These are phyloP conservation scores for Physcomitrium patens DNA, from an alignment of 225 moss, liverwort and hornwort species.

Conservation along the genomic window DNA sequence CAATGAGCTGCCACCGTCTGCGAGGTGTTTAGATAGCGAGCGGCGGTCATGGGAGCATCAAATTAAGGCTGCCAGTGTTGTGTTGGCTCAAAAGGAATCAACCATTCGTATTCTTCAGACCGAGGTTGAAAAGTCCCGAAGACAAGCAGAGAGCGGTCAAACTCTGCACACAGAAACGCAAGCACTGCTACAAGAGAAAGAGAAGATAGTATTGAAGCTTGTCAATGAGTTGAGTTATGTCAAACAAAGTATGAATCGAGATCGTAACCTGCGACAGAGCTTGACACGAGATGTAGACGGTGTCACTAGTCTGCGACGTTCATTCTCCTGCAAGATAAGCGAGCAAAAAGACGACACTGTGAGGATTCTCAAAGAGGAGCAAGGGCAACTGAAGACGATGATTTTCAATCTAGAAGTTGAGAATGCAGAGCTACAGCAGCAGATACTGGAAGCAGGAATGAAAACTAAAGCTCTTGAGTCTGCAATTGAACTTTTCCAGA, in stretches of 20 bases:
- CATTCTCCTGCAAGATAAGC: slow-evolving; percentile 52
- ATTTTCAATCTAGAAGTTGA: slow-evolving; percentile 52
- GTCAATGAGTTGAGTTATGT: slow-evolving; percentile 52
- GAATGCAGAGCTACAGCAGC: slow-evolving; percentile 51
- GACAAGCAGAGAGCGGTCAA: slow-evolving; percentile 40
- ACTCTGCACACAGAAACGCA: slow-evolving; percentile 32
- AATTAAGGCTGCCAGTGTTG: slow-evolving; percentile 50
- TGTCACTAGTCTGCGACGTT: slow-evolving; percentile 47
- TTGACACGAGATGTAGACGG: slow-evolving; percentile 46
- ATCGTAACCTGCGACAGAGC: slow-evolving; percentile 49
- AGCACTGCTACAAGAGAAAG: slow-evolving; percentile 53
- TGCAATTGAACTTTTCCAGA: slow-evolving; percentile 40
- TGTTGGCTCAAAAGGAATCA: slow-evolving; percentile 51
- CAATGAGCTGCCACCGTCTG: slow-evolving; percentile 41
- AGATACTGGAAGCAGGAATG: slow-evolving; percentile 50
- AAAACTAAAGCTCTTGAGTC: slow-evolving; percentile 47
- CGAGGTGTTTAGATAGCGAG: slow-evolving; percentile 50
- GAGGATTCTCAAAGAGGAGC: slow-evolving; percentile 53
- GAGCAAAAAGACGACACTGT: slow-evolving; percentile 43
- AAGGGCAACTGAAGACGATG: slow-evolving; percentile 51
- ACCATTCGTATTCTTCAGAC: slow-evolving; percentile 43
- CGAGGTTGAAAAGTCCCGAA: slow-evolving; percentile 51
- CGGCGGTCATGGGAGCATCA: slow-evolving; percentile 61
- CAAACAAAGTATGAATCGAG: slow-evolving; percentile 45
- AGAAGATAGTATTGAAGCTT: slow-evolving; percentile 40